These are phyloP conservation scores for Exophiala aquamarina DNA, from an alignment of 2,329 filamentous ascomycete genomes.

Conservation along the genomic window DNA sequence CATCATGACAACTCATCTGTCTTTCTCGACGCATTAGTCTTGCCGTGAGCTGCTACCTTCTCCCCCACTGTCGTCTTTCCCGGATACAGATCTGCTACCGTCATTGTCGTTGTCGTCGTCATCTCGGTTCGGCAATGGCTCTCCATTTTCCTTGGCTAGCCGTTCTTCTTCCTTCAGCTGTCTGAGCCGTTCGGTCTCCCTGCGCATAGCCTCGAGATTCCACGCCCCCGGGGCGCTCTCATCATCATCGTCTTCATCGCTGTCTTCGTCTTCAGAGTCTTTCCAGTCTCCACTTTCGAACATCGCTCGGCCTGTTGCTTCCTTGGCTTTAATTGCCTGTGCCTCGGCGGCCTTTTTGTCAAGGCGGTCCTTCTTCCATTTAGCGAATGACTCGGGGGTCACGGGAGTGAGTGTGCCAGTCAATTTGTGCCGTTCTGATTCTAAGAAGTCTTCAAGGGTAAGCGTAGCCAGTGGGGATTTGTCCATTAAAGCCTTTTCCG, in stretches of 20 bases:
- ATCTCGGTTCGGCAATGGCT: constrained; percentile 17
- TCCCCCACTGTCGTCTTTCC: constrained; percentile 16
- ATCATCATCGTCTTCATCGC: constrained; percentile 62
- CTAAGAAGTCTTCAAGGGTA: constrained; percentile 94
- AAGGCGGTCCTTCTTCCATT: constrained; percentile 93
- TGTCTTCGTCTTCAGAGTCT: constrained; percentile 62
- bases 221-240: constrained; percentile 59
- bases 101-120: constrained; percentile 14
- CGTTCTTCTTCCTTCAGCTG: constrained; percentile 76
- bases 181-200: constrained; percentile 77
- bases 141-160: constrained; percentile 41
- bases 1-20: too few relatives aligned
- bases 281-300: constrained; percentile 97
- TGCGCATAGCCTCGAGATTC: constrained; percentile 79
- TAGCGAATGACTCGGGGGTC: constrained; percentile 86
- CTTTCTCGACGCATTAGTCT: too few relatives aligned
- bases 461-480: constrained; percentile 93
- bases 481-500: constrained; percentile 92
- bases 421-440: constrained; percentile 93
- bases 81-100: not conserved
- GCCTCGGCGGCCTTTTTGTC: constrained; percentile 96
- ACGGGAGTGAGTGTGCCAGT: constrained; percentile 90
- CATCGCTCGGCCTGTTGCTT: constrained; percentile 89
- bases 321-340: constrained; percentile 85
- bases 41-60: constrained; percentile 6